Base-by-base conservation (phyloP, 2,329 filamentous ascomycete genomes). In the Aureobasidium sp. region DNA sequence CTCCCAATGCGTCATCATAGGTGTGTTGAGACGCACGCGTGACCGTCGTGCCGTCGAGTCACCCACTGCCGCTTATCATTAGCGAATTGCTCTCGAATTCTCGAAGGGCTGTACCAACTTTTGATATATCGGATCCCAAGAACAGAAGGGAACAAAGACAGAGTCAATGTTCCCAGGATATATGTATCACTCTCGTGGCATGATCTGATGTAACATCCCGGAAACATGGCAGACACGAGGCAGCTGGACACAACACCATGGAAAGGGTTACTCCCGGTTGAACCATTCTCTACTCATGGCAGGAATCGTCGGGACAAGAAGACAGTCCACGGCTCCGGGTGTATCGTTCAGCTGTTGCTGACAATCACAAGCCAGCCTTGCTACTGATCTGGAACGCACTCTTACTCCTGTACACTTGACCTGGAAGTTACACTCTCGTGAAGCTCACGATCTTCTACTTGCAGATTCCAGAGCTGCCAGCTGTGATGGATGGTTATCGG, bases 311-410 rank as follows among this genome's bases (percentile, higher is more conserved):
- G 21, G 34, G 16, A 53, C 34, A 11, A 11, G 9, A 25, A 15
- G 41, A 29, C 11, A 39, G 13, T 5, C 15, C 27, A n/a, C 13
- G 27, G 8, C 10, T 29, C 45, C 34, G 49, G 25, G 9, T 41
- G 49, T 30, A 21, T 53, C 36, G 25, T 53, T 11, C 49, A 48
- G 27, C 45, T 48, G 9, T 27, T 32, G 39, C 39, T 41, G 52
- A 54, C 52, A 42, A 54, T 54, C 52, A 54, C 52, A 54, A 54
- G 39, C 52, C 52, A 54, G 52, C 37, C 52, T 54, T 54, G 25
- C 29, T 16, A 15, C 21, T n/a, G 52, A 54, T 54, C 52, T 16
- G 3, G 10, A 6, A 52, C 29, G 49, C 49, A 29, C 21, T 2
- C 8, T 9, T 42, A n/a, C 36, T 54, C 27, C 27, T 27, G 37